Conservation (phyloP, 441 rosid genomes). For the Adansonia gregorii region DNA sequence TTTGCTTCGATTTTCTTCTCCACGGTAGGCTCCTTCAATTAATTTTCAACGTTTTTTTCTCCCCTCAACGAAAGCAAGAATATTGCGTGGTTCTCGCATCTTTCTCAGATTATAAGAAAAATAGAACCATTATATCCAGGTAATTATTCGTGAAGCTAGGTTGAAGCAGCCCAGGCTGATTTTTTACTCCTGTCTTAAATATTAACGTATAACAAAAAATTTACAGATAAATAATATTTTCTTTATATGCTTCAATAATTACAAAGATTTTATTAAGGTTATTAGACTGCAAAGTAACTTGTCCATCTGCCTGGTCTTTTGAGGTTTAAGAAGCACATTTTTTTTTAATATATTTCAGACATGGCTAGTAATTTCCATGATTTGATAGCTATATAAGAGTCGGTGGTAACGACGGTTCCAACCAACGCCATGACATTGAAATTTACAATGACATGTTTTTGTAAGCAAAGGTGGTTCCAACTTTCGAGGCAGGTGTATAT, state of each 20-base stretch:
- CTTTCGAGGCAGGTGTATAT: neutral
- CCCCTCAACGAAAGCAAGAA: no score
- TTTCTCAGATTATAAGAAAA: neutral
- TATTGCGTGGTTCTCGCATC: neutral
- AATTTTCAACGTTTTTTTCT: no score
- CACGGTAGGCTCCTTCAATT: no score
- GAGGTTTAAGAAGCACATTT: neutral
- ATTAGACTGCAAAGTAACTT: no score
- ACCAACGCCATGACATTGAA: no score
- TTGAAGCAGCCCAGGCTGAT: neutral
- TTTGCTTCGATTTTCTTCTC: no score
- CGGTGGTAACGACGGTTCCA: no score
- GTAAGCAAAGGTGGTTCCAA: neutral
- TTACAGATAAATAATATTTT: no score
- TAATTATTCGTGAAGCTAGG: neutral
- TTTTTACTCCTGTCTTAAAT: no score
- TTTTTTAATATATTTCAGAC: neutral
- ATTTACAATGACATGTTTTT: neutral
- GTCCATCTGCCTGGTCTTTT: neutral
- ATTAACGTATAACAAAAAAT: no score
- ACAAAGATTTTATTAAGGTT: neutral
- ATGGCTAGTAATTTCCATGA: neutral
- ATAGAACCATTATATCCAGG: no score
- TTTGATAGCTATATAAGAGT: neutral
- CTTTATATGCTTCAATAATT: no score